These are phyloP conservation scores for Alisma plantagoaquatica DNA, from an alignment of 106 monocot genomes.

Conservation along the genomic window DNA sequence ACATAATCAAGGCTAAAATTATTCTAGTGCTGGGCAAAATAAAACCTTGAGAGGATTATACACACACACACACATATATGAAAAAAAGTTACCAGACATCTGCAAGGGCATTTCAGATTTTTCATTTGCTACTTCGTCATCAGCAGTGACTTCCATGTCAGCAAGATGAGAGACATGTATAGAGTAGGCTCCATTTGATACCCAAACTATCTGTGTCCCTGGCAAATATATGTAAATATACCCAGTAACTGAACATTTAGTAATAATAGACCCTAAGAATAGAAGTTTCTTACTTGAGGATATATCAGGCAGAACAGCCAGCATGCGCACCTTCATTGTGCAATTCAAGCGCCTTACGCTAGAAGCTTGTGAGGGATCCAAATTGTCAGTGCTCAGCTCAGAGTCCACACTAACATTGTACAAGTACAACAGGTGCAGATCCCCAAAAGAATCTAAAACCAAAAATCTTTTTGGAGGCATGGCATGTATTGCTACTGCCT, in stretches of 20 bases:
- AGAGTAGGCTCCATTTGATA: constrained; percentile 51
- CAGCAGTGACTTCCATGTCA: constrained; percentile 18
- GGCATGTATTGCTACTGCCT: constrained; percentile 55
- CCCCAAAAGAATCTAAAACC: constrained; percentile 70
- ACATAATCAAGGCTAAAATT: too few relatives aligned
- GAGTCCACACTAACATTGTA: constrained; percentile 12
- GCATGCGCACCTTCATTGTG: constrained; percentile 54
- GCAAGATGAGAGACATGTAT: constrained; percentile 29
- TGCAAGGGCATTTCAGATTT: constrained; percentile 15
- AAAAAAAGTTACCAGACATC: constrained; percentile 58
- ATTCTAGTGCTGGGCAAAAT: too few relatives aligned
- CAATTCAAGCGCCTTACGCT: constrained; percentile 25
- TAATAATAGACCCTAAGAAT: too few relatives aligned
- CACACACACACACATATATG: too few relatives aligned
- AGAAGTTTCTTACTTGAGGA: constrained; percentile 37
- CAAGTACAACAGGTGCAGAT: constrained; percentile 54
- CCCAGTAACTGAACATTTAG: too few relatives aligned
- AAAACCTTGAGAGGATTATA: too few relatives aligned
- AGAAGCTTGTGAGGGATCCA: constrained; percentile 13
- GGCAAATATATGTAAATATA: too few relatives aligned
- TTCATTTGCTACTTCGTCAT: constrained; percentile 22
- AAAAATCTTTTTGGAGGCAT: constrained; percentile 60
- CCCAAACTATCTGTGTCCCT: constrained; percentile 43
- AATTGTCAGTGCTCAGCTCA: constrained; percentile 11
- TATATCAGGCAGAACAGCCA: constrained; percentile 52